These are phyloP conservation scores for Typha latifolia DNA, from an alignment of 176 grass and related monocot genomes.

Conservation along the genomic window DNA sequence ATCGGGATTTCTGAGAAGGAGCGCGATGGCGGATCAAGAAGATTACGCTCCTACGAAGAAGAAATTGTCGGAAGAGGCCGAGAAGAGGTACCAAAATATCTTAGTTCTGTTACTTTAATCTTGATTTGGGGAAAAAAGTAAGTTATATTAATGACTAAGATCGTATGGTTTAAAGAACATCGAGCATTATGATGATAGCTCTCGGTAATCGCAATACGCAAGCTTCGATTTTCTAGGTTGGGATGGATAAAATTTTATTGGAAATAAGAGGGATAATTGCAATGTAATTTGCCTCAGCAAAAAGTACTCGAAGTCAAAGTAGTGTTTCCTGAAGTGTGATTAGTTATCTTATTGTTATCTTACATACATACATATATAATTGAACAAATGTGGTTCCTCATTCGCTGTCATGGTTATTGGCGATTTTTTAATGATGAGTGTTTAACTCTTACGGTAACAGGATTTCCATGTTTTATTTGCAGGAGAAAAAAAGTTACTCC, in stretches of 20 bases:
- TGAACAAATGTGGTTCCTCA: too few species aligned
- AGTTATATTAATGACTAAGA: background rate
- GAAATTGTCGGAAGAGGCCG: conserved; percentile 68
- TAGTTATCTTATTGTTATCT: background rate
- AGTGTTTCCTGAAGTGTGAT: background rate
- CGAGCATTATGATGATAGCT: background rate
- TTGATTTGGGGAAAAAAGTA: background rate
- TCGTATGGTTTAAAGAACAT: background rate
- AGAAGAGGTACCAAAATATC: conserved; percentile 46
- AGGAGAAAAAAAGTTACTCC: conserved; percentile 85
- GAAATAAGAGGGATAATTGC: too few species aligned
- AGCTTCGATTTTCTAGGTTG: too few species aligned
- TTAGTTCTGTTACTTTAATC: background rate
- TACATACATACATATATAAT: too few species aligned
- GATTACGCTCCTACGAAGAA: conserved; percentile 37
- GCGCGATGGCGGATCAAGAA: background rate
- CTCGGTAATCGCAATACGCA: too few species aligned
- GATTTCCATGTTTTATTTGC: conserved; percentile 4
- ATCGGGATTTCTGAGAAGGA: background rate
- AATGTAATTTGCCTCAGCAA: too few species aligned
- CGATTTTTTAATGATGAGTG: too few species aligned
- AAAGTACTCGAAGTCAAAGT: too few species aligned
- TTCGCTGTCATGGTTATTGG: too few species aligned
- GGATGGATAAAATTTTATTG: too few species aligned
- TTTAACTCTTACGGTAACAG: background rate